Percentiles rank a stretch among this genome's conserved stretches.
phyloP scores from a whole-genome alignment of 2,329 filamentous ascomycete species.

The Xylariales sp. region DNA sequence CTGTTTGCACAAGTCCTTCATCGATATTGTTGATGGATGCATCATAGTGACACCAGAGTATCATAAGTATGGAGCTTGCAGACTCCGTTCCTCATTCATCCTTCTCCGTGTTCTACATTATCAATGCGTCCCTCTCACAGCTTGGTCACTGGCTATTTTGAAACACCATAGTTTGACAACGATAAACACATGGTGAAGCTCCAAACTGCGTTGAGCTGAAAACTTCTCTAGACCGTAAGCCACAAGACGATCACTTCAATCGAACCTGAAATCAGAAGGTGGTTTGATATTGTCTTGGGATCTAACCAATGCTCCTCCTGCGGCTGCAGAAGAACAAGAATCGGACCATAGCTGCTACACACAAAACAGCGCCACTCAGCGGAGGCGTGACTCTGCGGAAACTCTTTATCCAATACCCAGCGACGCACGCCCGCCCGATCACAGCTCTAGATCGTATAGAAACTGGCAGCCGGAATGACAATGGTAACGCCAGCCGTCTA shows the following conservation, averaged over 20 bases:
- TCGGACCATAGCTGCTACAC: slow-evolving; percentile 10
- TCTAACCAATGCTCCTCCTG: slow-evolving; percentile 16
- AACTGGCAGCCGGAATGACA: slow-evolving; percentile 17
- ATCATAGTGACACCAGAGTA: slow-evolving; percentile 19
- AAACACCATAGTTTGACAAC: slow-evolving; percentile 29
- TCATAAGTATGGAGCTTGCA: slow-evolving; percentile 29
- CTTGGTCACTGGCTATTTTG: too few species aligned
- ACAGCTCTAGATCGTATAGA: too few species aligned
- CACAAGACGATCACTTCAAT: slow-evolving; percentile 6
- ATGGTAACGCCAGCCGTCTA: slow-evolving; percentile 40
- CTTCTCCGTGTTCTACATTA: too few species aligned
- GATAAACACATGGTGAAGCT: slow-evolving; percentile 20
- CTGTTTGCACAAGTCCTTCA: too few species aligned
- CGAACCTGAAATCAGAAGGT: too few species aligned
- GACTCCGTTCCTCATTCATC: slow-evolving; percentile 12
- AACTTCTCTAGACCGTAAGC: slow-evolving; percentile 16
- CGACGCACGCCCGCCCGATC: too few species aligned
- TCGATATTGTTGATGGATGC: too few species aligned
- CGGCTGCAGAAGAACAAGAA: slow-evolving; percentile 19
- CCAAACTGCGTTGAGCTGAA: slow-evolving; percentile 19
- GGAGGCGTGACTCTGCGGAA: slow-evolving; percentile 4
- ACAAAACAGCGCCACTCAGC: slow-evolving; percentile 6
- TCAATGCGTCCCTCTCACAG: too few species aligned
- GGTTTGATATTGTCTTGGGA: too few species aligned
- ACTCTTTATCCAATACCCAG: too few species aligned